A percentile compares a stretch with the other conserved stretches of the same genome.
Evolutionary conservation across 1,284 basidiomycete genomes (phyloP).

Genomic region (Rhodotorula sp.): DNA sequence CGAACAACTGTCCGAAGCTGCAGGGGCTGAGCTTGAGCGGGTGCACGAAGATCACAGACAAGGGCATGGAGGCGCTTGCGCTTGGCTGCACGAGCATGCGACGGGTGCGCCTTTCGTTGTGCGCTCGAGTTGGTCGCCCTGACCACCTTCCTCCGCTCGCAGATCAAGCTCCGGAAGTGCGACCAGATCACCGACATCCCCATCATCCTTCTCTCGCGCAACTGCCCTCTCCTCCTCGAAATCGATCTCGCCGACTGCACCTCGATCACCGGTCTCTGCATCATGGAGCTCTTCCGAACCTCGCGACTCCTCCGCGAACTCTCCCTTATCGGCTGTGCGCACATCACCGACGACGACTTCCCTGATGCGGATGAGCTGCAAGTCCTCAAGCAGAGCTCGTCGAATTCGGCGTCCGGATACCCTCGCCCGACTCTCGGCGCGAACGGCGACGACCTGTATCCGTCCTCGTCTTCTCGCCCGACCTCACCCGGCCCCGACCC

Average conservation of each 20-base stretch:
- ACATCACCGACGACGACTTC: constrained; percentile 82
- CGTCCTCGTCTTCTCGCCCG: neutral
- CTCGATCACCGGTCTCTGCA: constrained; percentile 70
- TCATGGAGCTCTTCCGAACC: constrained; percentile 80
- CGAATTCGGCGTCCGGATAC: neutral
- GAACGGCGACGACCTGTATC: neutral
- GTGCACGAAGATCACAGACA: constrained; percentile 77
- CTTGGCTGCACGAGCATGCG: constrained; percentile 71
- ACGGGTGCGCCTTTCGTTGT: constrained; percentile 46
- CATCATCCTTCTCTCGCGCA: constrained; percentile 72
- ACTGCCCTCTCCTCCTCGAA: constrained; percentile 85
- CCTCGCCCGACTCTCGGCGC: neutral
- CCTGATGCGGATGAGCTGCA: constrained; percentile 53
- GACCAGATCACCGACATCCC: constrained; percentile 75
- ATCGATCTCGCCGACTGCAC: constrained; percentile 86
- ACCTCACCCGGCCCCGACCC: constrained; percentile 1
- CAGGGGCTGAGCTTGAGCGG: constrained; percentile 91
- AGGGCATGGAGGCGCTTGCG: constrained; percentile 75
- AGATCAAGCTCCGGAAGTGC: constrained; percentile 82
- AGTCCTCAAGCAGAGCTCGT: constrained; percentile 18
- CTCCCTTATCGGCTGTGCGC: constrained; percentile 73
- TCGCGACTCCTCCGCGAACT: constrained; percentile 85
- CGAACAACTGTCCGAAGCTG: constrained; percentile 67
- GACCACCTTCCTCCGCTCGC: constrained; percentile 36
- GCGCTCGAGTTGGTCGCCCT: neutral